Evolutionary conservation across 495 filamentous ascomycete species (phyloP), one percentile per base, ranked within the genome.

Genomic region (Evernia prunastri): DNA sequence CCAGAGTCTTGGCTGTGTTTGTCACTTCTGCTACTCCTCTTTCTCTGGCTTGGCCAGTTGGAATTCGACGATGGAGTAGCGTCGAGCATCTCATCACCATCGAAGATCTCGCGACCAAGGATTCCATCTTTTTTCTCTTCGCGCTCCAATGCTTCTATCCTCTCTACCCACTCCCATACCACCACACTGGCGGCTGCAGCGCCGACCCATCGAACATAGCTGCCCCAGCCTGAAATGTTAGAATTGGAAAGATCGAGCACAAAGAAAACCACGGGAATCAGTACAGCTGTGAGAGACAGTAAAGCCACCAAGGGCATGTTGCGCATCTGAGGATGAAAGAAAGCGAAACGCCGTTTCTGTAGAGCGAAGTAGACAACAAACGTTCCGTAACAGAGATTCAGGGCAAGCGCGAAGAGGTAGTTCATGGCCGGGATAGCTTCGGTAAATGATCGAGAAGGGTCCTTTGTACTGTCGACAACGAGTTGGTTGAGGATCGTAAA

Each of bases 101-200:
- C 94, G 67, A 97, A 97, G 0, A 97, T 85, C 71, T 98, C 94
- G 65, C 94, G 80, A 25, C 94, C 94, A 5, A 98, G 79, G 31
- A 98, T 93, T 12, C 94, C 95, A 65, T 96, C 94, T 73, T 96
- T 96, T 70, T 90, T 90, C 69, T 98, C 94, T 70, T 98, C 93
- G 59, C 94, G 84, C 75, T 98, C 94, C 57, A 98, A 76, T 0
- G 91, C 91, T 73, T 98, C 94, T 60, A 98, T 98, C n/a, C 95
- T 83, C 73, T 98, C 94, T 23, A 98, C 94, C 94, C 94, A 98
- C 74, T 98, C 94, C 94, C 94, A 98, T 1, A 98, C 94, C 20
- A 97, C 89, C 25, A 97, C 94, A 76, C 92, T 96, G 11, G 94
- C 95, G 3, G 92, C 91, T 0, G 92, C 92, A 1, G 95, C 94